Base-by-base conservation (phyloP, 768 basidiomycete genomes). In the Nevesoporus exiguus region DNA sequence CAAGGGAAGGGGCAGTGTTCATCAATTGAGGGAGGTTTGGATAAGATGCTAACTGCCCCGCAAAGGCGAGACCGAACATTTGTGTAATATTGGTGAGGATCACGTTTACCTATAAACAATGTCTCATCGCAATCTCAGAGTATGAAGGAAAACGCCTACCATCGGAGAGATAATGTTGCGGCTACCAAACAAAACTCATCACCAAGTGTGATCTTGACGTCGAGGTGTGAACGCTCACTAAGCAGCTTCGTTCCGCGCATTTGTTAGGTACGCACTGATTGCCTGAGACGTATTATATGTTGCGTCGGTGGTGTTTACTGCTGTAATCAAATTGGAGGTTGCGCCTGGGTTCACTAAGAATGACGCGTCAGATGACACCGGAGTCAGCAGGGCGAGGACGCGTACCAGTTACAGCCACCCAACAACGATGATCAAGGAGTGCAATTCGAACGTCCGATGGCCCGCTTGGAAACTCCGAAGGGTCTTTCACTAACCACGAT, bases 241-340 rank as follows among this genome's bases (percentile, higher is more conserved):
- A 17, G 75, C 77, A 55, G 79, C 81, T 57, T 84, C 84, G 45
- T 78, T 85, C 27, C 84, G 73, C 21, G 79, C 84, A 56, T 77
- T 75, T 0, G 70, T 72, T 1, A 65, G 72, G 55, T 76, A 78
- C 14, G 76, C 74, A 0, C 77, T 83, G 1, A 86, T 71, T 1
- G 80, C 81, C 22, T 61, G 58, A 3, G 78, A 70, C 1, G 79
- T 77, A 51, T 80, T 72, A 50, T 84, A 84, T 0, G 74, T 57
- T 3, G 70, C 55, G 57, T 85, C 72, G 0, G 73, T 74, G 1
- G 68, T 49, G 10, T 66, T 59, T 13, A 83, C 68, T 17, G 77
- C 72, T 5, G 64, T 52, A 13, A 65, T 60, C 2, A 80, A 67
- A 42, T 70, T 70, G 5, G 66, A 60, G 4, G 74, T 74, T 0